phyloP scores from a whole-genome alignment of 1,139 yeast species.

The Lodderomyces metapsilosis region DNA sequence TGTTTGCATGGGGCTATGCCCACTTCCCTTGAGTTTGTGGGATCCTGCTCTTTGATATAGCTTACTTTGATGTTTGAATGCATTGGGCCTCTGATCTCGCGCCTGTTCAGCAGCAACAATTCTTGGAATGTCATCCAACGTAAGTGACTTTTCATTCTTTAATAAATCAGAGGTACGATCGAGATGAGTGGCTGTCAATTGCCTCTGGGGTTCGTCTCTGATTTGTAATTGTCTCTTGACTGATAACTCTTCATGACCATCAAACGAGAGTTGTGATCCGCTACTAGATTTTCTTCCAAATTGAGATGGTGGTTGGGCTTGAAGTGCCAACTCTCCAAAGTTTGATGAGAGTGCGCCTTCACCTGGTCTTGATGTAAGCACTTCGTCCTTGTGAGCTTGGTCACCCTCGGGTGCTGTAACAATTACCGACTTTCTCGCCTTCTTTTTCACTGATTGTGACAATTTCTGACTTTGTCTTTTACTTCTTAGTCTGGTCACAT shows the following conservation, averaged over 20 bases:
- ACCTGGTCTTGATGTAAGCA: constrained; percentile 8
- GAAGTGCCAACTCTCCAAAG: constrained; percentile 11
- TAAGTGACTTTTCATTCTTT: constrained; percentile 79
- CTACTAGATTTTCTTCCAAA: constrained; percentile 10
- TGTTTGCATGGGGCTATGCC: constrained; percentile 7
- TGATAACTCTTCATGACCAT: constrained; percentile 30
- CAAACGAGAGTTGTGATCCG: constrained; percentile 18
- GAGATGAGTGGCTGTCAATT: constrained; percentile 32
- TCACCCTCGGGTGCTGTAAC: constrained; percentile 59
- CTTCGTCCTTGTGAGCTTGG: constrained; percentile 24
- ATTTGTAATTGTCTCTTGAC: constrained; percentile 40
- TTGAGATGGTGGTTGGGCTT: neutral
- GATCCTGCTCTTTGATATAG: constrained; percentile 34
- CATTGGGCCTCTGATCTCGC: constrained; percentile 84
- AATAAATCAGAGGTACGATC: constrained; percentile 65
- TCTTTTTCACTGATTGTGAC: constrained; percentile 53
- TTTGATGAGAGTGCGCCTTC: constrained; percentile 19
- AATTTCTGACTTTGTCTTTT: constrained; percentile 68
- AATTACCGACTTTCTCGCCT: constrained; percentile 44
- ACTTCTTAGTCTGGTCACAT: constrained; percentile 74
- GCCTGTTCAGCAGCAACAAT: constrained; percentile 98
- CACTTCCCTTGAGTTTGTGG: constrained; percentile 18
- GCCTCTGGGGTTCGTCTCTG: constrained; percentile 44
- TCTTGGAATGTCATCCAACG: constrained; percentile 93
- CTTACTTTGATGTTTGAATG: constrained; percentile 66